Evolutionary conservation across 2,329 filamentous ascomycete species (phyloP).

Genomic region (Trichoderma koningiopsis): DNA sequence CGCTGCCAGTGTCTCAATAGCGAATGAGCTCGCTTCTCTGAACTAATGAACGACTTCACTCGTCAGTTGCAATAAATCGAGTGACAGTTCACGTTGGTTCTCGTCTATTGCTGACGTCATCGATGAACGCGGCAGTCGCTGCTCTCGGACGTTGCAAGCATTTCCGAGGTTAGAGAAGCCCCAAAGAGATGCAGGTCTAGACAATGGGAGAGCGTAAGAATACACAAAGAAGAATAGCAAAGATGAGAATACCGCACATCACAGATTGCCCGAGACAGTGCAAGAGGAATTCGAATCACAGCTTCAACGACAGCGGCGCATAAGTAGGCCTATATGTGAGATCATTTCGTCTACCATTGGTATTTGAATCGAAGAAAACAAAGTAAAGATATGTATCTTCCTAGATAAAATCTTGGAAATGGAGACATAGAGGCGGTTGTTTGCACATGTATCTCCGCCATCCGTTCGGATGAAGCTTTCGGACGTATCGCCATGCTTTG

Average conservation of each 20-base stretch:
- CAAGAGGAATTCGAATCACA: neutral
- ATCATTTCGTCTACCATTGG: neutral
- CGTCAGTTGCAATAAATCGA: neutral
- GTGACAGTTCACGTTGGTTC: neutral
- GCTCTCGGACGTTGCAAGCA: neutral
- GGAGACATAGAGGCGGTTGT: neutral
- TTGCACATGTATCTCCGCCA: neutral
- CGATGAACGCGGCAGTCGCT: neutral
- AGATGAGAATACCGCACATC: neutral
- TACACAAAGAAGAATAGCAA: neutral
- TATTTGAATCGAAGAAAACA: neutral
- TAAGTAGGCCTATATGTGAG: neutral
- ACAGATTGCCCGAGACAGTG: neutral
- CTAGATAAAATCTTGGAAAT: neutral
- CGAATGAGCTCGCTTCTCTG: neutral
- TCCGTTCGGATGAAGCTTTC: too few relatives aligned
- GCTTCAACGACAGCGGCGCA: neutral
- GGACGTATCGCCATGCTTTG: neutral
- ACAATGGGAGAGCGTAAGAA: neutral
- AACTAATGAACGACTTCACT: neutral
- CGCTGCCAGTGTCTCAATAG: neutral
- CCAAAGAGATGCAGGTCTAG: neutral
- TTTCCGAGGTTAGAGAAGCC: neutral
- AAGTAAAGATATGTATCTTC: neutral
- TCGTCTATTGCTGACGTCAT: constrained; percentile 3